These are phyloP conservation scores for Fusarium tjaetaba DNA, from an alignment of 2,329 filamentous ascomycete genomes.

Conservation along the genomic window DNA sequence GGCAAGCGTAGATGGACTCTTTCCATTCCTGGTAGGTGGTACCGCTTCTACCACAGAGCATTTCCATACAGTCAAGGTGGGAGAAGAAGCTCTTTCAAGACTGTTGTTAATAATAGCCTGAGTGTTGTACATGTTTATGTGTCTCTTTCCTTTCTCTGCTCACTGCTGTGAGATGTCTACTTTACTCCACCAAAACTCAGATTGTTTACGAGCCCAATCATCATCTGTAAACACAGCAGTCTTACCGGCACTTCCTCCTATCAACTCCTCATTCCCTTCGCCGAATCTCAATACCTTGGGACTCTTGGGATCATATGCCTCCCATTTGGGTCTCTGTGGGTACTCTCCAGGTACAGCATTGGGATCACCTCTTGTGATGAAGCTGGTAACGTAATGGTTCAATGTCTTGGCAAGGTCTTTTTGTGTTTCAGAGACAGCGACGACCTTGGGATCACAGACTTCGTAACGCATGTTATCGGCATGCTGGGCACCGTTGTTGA, in stretches of 20 bases:
- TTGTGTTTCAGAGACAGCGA: slow-evolving; percentile 51
- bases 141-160: neutral
- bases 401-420: slow-evolving; percentile 53
- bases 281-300: slow-evolving; percentile 56
- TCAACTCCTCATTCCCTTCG: slow-evolving; percentile 57
- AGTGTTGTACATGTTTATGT: neutral
- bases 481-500: slow-evolving; percentile 58
- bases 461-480: slow-evolving; percentile 61
- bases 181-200: slow-evolving; percentile 59
- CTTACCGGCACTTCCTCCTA: slow-evolving; percentile 52
- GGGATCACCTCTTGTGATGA: slow-evolving; percentile 58
- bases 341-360: slow-evolving; percentile 47
- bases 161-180: slow-evolving; percentile 50
- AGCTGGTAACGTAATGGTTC: slow-evolving; percentile 60
- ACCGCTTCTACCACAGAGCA: accelerated
- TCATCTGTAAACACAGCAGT: slow-evolving; percentile 53
- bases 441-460: slow-evolving; percentile 50
- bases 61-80: neutral
- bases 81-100: accelerated
- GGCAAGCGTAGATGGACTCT: neutral
- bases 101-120: accelerated
- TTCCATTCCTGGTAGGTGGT: neutral
- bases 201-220: slow-evolving; percentile 54
- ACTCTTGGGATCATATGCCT: slow-evolving; percentile 42
- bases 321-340: slow-evolving; percentile 48